Percentiles rank a stretch among this genome's conserved stretches.
Conservation (phyloP, 2,329 filamentous ascomycete species). For the Botrytis fabae region DNA sequence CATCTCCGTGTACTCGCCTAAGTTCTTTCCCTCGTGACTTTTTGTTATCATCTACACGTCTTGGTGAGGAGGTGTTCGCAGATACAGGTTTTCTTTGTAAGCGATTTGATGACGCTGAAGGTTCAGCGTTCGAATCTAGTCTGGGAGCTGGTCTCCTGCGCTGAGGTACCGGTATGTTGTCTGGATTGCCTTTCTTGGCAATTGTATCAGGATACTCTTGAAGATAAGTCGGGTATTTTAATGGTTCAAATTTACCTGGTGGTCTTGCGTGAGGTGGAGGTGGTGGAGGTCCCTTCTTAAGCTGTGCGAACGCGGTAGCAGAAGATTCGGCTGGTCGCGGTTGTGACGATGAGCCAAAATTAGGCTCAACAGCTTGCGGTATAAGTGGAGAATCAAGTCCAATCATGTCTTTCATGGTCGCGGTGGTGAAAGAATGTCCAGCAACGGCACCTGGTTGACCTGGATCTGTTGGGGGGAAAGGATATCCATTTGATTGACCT, state of each 20-base stretch:
- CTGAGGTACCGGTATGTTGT: slow-evolving; percentile 35
- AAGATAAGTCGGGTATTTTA: slow-evolving; percentile 42
- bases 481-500: slow-evolving; percentile 37
- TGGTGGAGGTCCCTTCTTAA: slow-evolving; percentile 38
- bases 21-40: slow-evolving; percentile 31
- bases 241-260: slow-evolving; percentile 43
- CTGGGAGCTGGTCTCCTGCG: slow-evolving; percentile 35
- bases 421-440: slow-evolving; percentile 34
- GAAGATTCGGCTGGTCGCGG: not conserved
- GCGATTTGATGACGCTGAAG: slow-evolving; percentile 22
- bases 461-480: slow-evolving; percentile 38
- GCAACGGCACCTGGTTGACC: slow-evolving; percentile 36
- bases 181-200: slow-evolving; percentile 34
- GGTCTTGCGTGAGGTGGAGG: slow-evolving; percentile 33
- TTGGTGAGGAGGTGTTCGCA: slow-evolving; percentile 40
- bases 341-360: slow-evolving; percentile 29
- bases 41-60: slow-evolving; percentile 35
- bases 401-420: slow-evolving; percentile 35
- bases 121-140: slow-evolving; percentile 25
- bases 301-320: not conserved
- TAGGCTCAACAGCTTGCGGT: slow-evolving; percentile 28
- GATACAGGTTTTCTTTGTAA: slow-evolving; percentile 41
- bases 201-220: slow-evolving; percentile 42
- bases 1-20: slow-evolving; percentile 32
- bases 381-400: slow-evolving; percentile 31